Base-by-base conservation (phyloP, 2,329 filamentous ascomycete species). In the Colletotrichum sp. region DNA sequence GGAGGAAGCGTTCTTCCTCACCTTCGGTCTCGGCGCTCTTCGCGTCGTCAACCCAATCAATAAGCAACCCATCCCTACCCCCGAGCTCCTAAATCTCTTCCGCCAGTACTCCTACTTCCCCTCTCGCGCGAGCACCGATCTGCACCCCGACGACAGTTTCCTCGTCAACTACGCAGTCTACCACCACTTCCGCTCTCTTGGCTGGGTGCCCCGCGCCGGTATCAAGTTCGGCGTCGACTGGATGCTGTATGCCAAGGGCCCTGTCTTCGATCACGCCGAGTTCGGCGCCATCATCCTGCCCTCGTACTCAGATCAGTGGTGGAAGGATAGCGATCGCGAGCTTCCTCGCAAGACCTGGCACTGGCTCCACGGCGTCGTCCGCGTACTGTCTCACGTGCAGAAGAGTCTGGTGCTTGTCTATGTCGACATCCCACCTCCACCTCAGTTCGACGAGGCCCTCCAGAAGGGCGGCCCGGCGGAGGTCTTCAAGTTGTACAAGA, bases 191-290 rank as follows among this genome's bases (percentile, higher is more conserved):
- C 94, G 97, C 48, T 98, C 96, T 1, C 89, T 98, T 0, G 97
- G 97, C 28, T 99, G 97, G 96, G 95, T 98, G 2, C 94, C 97
- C 1, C 93, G 97, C 16, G 93, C 94, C 7, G 97, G 97, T 43
- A 93, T 98, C 82, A 99, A 99, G 82, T 99, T 99, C 80, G 95
- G 95, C 27, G 94, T 96, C 12, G 97, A 99, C 84, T 98, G 95
- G 87, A 87, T 99, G n/a, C 90, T 99, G 9, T 99, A 99, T 85
- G 93, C 95, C 72, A 93, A 96, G 25, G 97, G 97, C 0, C 97
- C 97, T 0, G 96, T 97, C 0, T 98, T 99, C 83, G 93, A 95
- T 27, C 97, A 99, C 82, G 97, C 97, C 27, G 96, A 98, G 81
- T 99, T 98, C 82, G 96, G 95, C 1, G 86, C 98, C 58, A 89